phyloP scores from a whole-genome alignment of 2,329 filamentous ascomycete genomes.

The Simplicillium aogashimaense region DNA sequence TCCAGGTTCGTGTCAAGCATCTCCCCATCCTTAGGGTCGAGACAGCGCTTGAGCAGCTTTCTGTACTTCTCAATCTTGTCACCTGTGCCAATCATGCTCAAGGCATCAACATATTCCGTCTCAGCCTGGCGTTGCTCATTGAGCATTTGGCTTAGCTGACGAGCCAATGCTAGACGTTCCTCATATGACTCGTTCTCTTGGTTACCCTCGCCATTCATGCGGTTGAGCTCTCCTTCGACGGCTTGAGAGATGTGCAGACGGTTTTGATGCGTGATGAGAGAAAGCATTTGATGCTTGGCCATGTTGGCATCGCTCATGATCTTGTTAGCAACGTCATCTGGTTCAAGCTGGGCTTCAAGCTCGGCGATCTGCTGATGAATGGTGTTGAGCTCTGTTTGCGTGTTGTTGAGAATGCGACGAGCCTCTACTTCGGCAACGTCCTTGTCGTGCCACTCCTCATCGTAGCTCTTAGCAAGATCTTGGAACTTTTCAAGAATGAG shows the following conservation, averaged over 20 bases:
- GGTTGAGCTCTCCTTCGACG: constrained; percentile 38
- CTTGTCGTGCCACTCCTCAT: constrained; percentile 67
- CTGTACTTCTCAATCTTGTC: constrained; percentile 68
- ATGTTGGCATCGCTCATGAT: constrained; percentile 40
- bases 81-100: constrained; percentile 59
- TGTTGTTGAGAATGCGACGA: constrained; percentile 53
- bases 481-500: constrained; percentile 64
- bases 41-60: constrained; percentile 55
- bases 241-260: constrained; percentile 40
- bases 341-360: constrained; percentile 43
- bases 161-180: constrained; percentile 47
- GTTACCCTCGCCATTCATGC: constrained; percentile 36
- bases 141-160: constrained; percentile 46
- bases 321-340: constrained; percentile 42
- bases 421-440: constrained; percentile 60
- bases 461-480: constrained; percentile 60
- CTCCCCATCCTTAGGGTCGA: constrained; percentile 57
- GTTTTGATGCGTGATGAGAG: constrained; percentile 41
- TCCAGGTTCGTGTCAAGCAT: constrained; percentile 57
- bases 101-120: constrained; percentile 56
- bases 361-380: constrained; percentile 50
- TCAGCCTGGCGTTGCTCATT: constrained; percentile 53
- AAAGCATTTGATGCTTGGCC: constrained; percentile 37
- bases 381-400: constrained; percentile 55
- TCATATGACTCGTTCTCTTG: constrained; percentile 35